phyloP scores from a whole-genome alignment of 352 stramenopile genomes.

The Albugo candida region DNA sequence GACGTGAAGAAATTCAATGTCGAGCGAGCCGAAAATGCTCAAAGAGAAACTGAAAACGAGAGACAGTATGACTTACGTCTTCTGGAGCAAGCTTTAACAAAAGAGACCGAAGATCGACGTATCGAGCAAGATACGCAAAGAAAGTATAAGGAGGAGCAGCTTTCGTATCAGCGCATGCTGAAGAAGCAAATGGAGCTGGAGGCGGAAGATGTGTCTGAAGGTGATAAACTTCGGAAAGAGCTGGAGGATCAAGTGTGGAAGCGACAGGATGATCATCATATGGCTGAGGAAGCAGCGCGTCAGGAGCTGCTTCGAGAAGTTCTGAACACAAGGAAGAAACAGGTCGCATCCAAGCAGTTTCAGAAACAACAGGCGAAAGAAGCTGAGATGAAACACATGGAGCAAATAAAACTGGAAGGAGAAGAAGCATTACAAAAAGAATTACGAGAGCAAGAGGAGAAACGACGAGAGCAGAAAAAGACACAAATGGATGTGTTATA shows the following conservation, averaged over 20 bases:
- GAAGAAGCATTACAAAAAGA: constrained; percentile 66
- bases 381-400: constrained; percentile 22
- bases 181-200: constrained; percentile 54
- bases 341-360: constrained; percentile 32
- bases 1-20: constrained; percentile 62
- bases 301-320: constrained; percentile 55
- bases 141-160: constrained; percentile 42
- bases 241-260: constrained; percentile 65
- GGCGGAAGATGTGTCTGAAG: constrained; percentile 34
- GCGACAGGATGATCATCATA: constrained; percentile 50
- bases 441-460: constrained; percentile 49
- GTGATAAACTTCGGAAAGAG: constrained; percentile 57
- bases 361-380: constrained; percentile 24
- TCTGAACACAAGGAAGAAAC: constrained; percentile 27
- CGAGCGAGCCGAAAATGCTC: constrained; percentile 32
- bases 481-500: constrained; percentile 40
- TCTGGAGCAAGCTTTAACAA: constrained; percentile 28
- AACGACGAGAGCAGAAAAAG: constrained; percentile 34
- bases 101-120: constrained; percentile 37
- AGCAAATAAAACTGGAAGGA: constrained; percentile 33
- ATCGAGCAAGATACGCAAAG: constrained; percentile 39
- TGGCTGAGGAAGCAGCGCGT: constrained; percentile 42
- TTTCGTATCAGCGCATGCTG: constrained; percentile 57
- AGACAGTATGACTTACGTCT: constrained; percentile 40
- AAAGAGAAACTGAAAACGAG: constrained; percentile 23